Evolutionary conservation across 208 protist genomes (phyloP), one percentile per base, ranked within the genome.

Genomic region (Sergeia podlipaevii): DNA sequence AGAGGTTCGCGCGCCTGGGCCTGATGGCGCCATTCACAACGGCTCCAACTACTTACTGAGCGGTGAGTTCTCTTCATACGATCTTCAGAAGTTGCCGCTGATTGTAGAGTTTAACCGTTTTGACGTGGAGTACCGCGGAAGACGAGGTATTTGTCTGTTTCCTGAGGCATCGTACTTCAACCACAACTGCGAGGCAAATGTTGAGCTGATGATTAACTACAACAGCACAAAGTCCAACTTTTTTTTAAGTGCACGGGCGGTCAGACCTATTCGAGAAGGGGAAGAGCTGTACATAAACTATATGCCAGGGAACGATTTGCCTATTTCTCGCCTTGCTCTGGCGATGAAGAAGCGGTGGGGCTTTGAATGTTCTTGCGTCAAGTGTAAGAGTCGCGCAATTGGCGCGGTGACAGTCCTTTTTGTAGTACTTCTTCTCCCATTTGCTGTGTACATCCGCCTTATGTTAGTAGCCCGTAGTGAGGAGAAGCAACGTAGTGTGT

Each of bases 61-160:
- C 60, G 85, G 80, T 11, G 75, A 89, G 45, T 89, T 88, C 39
- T 85, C 77, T 24, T 88, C 85, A 2, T 93, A 85, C 38, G 85
- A 93, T 45, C 56, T 93, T 55, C 85, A 93, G 60, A 87, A 88
- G 48, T 64, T 93, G 18, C 80, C 85, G 2, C 76, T 89, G 17
- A 87, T 89, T 37, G 50, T 93, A 18, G 85, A 93, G 61, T 93
- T 93, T 52, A 93, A 93, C 53, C 80, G 85, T 20, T 80, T 83
- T 37, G 85, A 93, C 30, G 78, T 93, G 29, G 80, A 89, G 63
- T 89, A 93, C 65, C 77, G 75, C 45, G 80, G 81, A 20, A 71
- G 80, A 26, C 64, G 77, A 13, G 85, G 85, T 17, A 78, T 93
- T 42, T 89, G 80, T 54, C 54, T 93, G 24, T 93, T 93, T 33